Percentiles rank a stretch among this genome's conserved stretches.
phyloP scores from a whole-genome alignment of 2,329 filamentous ascomycete genomes.

The Alternaria arbusti region DNA sequence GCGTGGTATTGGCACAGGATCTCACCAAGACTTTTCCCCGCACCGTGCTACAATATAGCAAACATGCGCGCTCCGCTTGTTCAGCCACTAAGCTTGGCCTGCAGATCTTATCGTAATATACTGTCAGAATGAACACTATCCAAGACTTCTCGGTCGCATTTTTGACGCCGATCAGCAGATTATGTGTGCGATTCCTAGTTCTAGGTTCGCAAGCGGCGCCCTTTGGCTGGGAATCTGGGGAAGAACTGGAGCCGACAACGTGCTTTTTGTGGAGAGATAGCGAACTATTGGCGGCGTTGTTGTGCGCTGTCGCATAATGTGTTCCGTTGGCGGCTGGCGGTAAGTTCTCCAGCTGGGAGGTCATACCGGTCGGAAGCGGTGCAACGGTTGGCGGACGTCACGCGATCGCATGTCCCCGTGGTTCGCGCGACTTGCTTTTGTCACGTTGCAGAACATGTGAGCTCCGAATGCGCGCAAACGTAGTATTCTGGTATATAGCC shows the following conservation, averaged over 20 bases:
- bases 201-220: not conserved
- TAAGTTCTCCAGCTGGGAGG: not conserved
- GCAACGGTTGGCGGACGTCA: not conserved
- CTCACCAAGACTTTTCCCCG: constrained; percentile 32
- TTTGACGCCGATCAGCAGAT: constrained; percentile 4
- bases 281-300: not conserved
- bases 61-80: not conserved
- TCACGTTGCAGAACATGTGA: not conserved
- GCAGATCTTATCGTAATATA: constrained; percentile 10
- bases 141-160: constrained; percentile 11
- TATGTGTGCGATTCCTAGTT: not conserved
- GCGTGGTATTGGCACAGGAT: constrained; percentile 21
- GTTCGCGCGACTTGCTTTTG: not conserved
- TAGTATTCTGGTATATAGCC: not conserved
- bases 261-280: not conserved
- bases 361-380: constrained; percentile 1
- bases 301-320: not conserved
- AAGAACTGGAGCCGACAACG: constrained; percentile 6
- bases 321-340: not conserved
- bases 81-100: constrained; percentile 14
- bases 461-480: not conserved
- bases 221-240: constrained; percentile 1
- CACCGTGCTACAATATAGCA: constrained; percentile 18
- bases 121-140: not conserved
- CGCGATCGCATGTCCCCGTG: not conserved